A percentile compares a stretch with the other conserved stretches of the same genome.
phyloP scores from a whole-genome alignment of 2,329 filamentous ascomycete species.

The Nothomitra cinnamomea region DNA sequence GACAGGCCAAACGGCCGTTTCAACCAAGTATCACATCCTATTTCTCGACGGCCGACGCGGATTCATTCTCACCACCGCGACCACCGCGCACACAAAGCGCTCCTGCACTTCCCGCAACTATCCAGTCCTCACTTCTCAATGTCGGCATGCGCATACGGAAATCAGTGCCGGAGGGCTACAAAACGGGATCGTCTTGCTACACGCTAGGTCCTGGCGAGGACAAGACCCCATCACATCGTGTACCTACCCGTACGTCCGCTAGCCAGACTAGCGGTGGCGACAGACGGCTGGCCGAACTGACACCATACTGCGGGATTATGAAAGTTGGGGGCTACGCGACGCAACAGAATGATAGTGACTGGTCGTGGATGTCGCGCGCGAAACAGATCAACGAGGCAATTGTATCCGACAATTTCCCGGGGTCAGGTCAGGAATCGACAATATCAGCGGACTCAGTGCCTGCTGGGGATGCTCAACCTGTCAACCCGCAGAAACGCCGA shows the following conservation, averaged over 20 bases:
- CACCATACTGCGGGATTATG: conserved; percentile 11
- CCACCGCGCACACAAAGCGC: conserved; percentile 17
- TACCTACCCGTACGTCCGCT: not conserved
- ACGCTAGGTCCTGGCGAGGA: conserved; percentile 4
- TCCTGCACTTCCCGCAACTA: conserved; percentile 40
- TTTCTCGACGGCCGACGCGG: not conserved
- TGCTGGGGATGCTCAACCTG: not conserved
- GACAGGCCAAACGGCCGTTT: conserved; percentile 5
- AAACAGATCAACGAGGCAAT: not conserved
- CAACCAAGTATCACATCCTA: conserved; percentile 5
- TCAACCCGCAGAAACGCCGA: conserved; percentile 7
- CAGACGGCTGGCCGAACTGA: conserved; percentile 5
- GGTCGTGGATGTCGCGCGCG: not conserved
- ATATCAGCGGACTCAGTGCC: not conserved
- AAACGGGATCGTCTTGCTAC: conserved; percentile 41
- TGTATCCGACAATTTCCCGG: conserved; percentile 1
- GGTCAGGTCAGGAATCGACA: conserved; percentile 8
- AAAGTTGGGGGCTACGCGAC: conserved; percentile 8
- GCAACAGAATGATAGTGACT: not conserved
- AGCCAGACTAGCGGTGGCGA: not conserved
- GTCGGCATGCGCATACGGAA: conserved; percentile 94
- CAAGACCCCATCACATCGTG: conserved; percentile 3
- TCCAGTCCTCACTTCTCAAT: conserved; percentile 71
- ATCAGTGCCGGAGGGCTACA: conserved; percentile 84
- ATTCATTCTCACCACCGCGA: not conserved